These are phyloP conservation scores for Dysphania ambrosioides DNA, from an alignment of 148 eudicot species.

Conservation along the genomic window DNA sequence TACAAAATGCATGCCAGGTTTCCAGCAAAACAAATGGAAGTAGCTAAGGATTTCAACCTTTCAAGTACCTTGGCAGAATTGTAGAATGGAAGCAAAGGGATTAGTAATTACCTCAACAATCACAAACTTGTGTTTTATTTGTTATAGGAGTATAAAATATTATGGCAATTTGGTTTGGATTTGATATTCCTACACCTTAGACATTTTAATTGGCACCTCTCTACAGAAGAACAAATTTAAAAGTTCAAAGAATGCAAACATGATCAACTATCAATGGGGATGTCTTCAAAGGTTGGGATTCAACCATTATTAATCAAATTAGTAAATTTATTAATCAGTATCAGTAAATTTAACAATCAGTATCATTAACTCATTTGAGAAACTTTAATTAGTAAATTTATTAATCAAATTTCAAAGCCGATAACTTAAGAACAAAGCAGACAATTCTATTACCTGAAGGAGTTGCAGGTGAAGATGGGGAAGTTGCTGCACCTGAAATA, in stretches of 20 bases:
- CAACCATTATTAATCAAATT: no score
- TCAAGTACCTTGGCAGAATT: background rate
- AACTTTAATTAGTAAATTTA: background rate
- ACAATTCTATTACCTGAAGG: conserved; percentile 19
- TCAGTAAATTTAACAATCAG: no score
- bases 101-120: background rate
- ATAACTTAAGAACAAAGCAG: background rate
- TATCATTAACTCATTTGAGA: no score
- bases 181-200: background rate
- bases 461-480: background rate
- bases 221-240: background rate
- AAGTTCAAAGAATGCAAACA: background rate
- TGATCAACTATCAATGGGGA: background rate
- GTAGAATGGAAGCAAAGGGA: background rate
- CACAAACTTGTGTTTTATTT: background rate
- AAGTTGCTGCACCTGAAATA: background rate
- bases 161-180: background rate
- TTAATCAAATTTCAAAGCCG: background rate
- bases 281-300: no score
- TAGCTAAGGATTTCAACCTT: background rate
- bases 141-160: background rate
- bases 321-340: no score
- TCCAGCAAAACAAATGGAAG: background rate
- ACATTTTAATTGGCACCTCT: background rate
- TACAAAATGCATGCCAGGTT: background rate